A percentile compares a stretch with the other conserved stretches of the same genome.
These are phyloP conservation scores for Pichia deserticola DNA, from an alignment of 805 yeast species.

Conservation along the genomic window DNA sequence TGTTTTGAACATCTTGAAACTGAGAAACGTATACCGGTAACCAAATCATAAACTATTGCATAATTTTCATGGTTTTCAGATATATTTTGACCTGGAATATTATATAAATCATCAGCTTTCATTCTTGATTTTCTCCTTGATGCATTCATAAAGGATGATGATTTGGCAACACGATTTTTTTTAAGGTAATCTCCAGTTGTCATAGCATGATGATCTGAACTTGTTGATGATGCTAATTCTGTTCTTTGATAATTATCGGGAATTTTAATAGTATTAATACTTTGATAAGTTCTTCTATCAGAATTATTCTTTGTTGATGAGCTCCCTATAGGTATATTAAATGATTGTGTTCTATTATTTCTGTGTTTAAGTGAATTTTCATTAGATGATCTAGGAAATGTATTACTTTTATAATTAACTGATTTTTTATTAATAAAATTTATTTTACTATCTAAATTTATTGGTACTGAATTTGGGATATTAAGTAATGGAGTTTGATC, in stretches of 20 bases:
- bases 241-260: slow-evolving; percentile 23
- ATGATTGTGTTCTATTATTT: not conserved
- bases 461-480: slow-evolving; percentile 2
- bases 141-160: slow-evolving; percentile 18
- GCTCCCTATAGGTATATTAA: not conserved
- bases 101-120: slow-evolving; percentile 23
- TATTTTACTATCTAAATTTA: too few relatives aligned
- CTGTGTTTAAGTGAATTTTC: not conserved
- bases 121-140: slow-evolving; percentile 18
- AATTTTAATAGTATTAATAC: slow-evolving; percentile 22
- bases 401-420: not conserved
- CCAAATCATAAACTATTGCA: slow-evolving; percentile 93
- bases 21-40: slow-evolving; percentile 93
- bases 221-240: slow-evolving; percentile 8
- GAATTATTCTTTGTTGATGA: slow-evolving; percentile 1
- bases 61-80: slow-evolving; percentile 87
- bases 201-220: not conserved
- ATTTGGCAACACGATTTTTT: slow-evolving; percentile 16
- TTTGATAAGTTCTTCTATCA: slow-evolving; percentile 21
- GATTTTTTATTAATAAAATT: too few relatives aligned
- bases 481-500: not conserved
- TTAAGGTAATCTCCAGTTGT: not conserved
- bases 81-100: slow-evolving; percentile 26
- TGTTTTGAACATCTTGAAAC: slow-evolving; percentile 88
- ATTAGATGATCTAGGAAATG: slow-evolving; percentile 3